phyloP scores from a whole-genome alignment of 2,329 filamentous ascomycete genomes.

The Fusarium brachygibbosum region DNA sequence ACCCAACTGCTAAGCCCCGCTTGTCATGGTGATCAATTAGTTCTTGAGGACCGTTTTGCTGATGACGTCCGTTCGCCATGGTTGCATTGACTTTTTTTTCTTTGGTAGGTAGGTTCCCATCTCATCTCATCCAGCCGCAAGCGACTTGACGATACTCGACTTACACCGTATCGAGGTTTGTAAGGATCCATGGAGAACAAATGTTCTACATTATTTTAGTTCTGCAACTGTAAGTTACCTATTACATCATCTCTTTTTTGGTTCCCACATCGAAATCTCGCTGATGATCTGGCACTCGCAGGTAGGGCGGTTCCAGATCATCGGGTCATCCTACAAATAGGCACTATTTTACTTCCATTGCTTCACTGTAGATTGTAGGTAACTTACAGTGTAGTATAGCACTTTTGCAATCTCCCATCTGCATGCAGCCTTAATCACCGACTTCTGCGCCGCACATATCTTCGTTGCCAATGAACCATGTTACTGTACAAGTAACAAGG shows the following conservation, averaged over 20 bases:
- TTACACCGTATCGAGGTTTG: slow-evolving; percentile 3
- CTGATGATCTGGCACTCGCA: slow-evolving; percentile 43
- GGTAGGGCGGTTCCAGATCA: slow-evolving; percentile 50
- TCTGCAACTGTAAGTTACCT: not conserved
- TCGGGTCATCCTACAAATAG: slow-evolving; percentile 37
- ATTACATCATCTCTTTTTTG: slow-evolving; percentile 1
- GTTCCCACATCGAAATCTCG: slow-evolving; percentile 43
- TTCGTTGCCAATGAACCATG: not conserved
- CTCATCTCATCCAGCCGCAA: not conserved
- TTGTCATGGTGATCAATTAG: slow-evolving; percentile 17
- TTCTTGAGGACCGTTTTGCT: slow-evolving; percentile 11
- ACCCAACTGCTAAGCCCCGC: slow-evolving; percentile 15
- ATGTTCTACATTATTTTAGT: slow-evolving; percentile 6
- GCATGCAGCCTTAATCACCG: slow-evolving; percentile 43
- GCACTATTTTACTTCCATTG: not conserved
- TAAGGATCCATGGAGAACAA: not conserved
- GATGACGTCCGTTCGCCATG: slow-evolving; percentile 30
- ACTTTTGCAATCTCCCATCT: slow-evolving; percentile 42
- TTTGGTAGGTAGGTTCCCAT: too few relatives aligned
- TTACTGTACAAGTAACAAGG: not conserved
- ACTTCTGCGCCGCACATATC: slow-evolving; percentile 12
- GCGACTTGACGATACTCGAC: not conserved
- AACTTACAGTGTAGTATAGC: not conserved
- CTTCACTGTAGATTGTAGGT: not conserved
- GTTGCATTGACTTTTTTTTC: slow-evolving; percentile 25